Evolutionary conservation across 495 filamentous ascomycete species (phyloP), one percentile per base, ranked within the genome.

Genomic region (Lophium mytilinum): DNA sequence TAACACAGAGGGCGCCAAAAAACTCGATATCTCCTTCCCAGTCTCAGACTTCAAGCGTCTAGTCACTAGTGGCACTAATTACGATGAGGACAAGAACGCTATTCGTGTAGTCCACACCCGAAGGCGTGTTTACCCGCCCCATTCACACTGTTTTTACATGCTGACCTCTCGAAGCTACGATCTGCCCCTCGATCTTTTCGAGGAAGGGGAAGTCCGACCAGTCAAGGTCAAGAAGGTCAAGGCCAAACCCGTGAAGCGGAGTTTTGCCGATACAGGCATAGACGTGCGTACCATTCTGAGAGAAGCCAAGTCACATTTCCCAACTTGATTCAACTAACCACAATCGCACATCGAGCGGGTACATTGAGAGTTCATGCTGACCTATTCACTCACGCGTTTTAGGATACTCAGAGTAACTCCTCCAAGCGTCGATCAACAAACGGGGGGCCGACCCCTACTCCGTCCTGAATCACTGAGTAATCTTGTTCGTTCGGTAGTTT

Each of bases 111-210:
- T 82, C 34, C 85, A 90, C 70, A 81, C 87, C 50, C 80, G 86
- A 70, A 94, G 84, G 88, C 89, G 73, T 72, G 83, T 69, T 21
- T 24, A 46, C 48, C 33, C 30, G 43, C 10, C 11, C n/a, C 51
- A 15, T 10, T 43, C 18, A 45, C 9, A 4, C 18, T 42, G 30
- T 18, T 14, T 58, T 24, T 42, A n/a, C n/a, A 33, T 39, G 39
- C 68, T 66, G 56, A 64, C 66, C 63, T 36, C 24, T 42, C 37
- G 37, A 63, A 95, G 90, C 68, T 88, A 84, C 64, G 86, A 89
- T 66, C 76, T 98, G 17, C 94, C 93, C 17, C 82, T 85, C 51
- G 90, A 98, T 69, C 83, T 97, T 0, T 98, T 98, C 69, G 78
- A 83, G 56, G 72, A 83, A 4, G 90, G 90, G 57, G 93, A 98